phyloP scores from a whole-genome alignment of 192 early-diverging fungal species.

The Coemansia guatemalensis region DNA sequence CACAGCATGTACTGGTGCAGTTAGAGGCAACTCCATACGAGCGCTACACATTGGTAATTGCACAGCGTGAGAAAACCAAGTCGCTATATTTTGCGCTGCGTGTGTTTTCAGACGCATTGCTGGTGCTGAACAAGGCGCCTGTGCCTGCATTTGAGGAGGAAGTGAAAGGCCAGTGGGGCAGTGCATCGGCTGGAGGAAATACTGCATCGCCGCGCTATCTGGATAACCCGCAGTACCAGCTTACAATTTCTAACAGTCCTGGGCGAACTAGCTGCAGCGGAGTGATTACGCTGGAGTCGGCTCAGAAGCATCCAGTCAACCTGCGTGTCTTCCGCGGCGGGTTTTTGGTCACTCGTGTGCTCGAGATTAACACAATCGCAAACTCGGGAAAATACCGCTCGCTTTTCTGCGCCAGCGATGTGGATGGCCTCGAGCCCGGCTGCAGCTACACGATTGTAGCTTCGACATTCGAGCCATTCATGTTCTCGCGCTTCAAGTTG shows the following conservation, averaged over 20 bases:
- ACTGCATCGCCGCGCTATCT: conserved; percentile 65
- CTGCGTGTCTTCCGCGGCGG: conserved; percentile 69
- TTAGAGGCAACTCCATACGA: conserved; percentile 15
- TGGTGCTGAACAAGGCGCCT: conserved; percentile 64
- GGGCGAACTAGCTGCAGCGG: conserved; percentile 17
- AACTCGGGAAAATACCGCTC: conserved; percentile 74
- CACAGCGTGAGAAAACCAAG: conserved; percentile 71
- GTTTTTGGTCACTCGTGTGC: conserved; percentile 66
- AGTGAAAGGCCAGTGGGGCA: conserved; percentile 69
- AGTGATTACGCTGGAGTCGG: conserved; percentile 66
- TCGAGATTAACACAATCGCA: conserved; percentile 61
- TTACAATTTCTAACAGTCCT: conserved; percentile 51
- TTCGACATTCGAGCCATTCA: conserved; percentile 75
- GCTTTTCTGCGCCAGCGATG: conserved; percentile 72
- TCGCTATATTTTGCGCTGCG: conserved; percentile 77
- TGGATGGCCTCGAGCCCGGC: conserved; percentile 54
- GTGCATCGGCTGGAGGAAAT: conserved; percentile 75
- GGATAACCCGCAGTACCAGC: conserved; percentile 77
- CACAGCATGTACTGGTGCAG: conserved; percentile 73
- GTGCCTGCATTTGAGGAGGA: conserved; percentile 28
- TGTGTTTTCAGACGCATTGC: conserved; percentile 63
- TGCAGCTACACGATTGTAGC: conserved; percentile 78
- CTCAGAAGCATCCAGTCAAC: conserved; percentile 65
- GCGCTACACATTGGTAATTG: conserved; percentile 74
- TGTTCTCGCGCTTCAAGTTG: conserved; percentile 68